Percentiles rank a stretch among this genome's conserved stretches.
These are phyloP conservation scores for Colletotrichum tanaceti DNA, from an alignment of 2,329 filamentous ascomycete species.

Conservation along the genomic window DNA sequence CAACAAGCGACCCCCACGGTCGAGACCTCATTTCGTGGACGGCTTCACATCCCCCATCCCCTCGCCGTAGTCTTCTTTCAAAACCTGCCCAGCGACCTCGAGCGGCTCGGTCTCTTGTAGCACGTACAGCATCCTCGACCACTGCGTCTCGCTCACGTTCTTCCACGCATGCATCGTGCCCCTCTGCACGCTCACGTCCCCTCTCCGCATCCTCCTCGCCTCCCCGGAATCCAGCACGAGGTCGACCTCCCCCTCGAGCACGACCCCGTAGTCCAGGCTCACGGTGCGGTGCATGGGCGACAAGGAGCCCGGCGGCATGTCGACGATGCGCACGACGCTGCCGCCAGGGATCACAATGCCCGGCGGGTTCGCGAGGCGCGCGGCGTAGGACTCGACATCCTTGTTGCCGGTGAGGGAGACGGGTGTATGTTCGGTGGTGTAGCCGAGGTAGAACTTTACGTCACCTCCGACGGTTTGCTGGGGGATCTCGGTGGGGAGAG, in stretches of 20 bases:
- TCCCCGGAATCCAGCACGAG: slow-evolving; percentile 64
- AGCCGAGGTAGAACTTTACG: slow-evolving; percentile 45
- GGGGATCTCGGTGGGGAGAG: slow-evolving; percentile 43
- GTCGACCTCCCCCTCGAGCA: slow-evolving; percentile 65
- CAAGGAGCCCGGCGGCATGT: slow-evolving; percentile 56
- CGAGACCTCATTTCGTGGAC: slow-evolving; percentile 17
- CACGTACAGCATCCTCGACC: slow-evolving; percentile 58
- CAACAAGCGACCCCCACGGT: too few relatives aligned
- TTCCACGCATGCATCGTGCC: slow-evolving; percentile 67
- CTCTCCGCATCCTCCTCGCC: slow-evolving; percentile 56
- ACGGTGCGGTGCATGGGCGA: slow-evolving; percentile 63
- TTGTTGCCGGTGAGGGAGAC: slow-evolving; percentile 39
- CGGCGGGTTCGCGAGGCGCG: slow-evolving; percentile 42
- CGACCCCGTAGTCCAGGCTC: slow-evolving; percentile 66
- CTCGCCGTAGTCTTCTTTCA: slow-evolving; percentile 40
- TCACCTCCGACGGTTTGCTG: slow-evolving; percentile 40
- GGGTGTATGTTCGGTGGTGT: slow-evolving; percentile 46
- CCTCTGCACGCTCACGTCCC: slow-evolving; percentile 67
- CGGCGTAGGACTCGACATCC: slow-evolving; percentile 44
- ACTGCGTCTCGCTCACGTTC: slow-evolving; percentile 57
- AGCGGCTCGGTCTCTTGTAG: slow-evolving; percentile 46
- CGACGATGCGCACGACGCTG: slow-evolving; percentile 60
- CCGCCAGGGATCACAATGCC: slow-evolving; percentile 51
- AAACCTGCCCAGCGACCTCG: slow-evolving; percentile 26
- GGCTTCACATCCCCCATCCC: slow-evolving; percentile 42